Evolutionary conservation across 2,329 filamentous ascomycete genomes (phyloP).

Genomic region (Paraphaeosphaeria sporulosa): DNA sequence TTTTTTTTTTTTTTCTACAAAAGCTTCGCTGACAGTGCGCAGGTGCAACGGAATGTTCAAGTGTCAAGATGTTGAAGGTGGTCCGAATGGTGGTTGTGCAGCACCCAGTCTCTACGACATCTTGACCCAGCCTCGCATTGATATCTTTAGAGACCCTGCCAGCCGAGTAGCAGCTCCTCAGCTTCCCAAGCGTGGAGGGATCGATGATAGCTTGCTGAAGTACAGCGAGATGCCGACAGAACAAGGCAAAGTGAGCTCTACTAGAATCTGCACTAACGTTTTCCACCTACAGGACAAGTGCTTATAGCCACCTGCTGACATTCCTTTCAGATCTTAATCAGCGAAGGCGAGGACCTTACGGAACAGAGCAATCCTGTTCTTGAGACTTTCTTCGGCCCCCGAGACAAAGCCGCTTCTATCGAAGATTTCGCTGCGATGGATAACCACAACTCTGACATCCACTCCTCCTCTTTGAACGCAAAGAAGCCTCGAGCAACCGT

Average conservation of each 20-base stretch:
- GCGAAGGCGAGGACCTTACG: slow-evolving; percentile 2
- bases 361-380: slow-evolving; percentile 2
- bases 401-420: background rate
- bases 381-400: slow-evolving; percentile 1
- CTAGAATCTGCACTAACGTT: too few species aligned
- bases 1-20: too few species aligned
- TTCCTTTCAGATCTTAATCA: background rate
- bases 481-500: too few species aligned
- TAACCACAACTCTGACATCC: too few species aligned
- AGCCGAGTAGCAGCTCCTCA: background rate
- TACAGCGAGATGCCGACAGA: background rate
- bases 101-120: background rate
- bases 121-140: background rate
- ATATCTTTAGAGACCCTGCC: background rate
- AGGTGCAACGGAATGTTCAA: slow-evolving; percentile 6
- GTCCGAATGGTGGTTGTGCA: slow-evolving; percentile 10
- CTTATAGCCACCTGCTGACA: background rate
- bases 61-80: background rate
- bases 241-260: background rate
- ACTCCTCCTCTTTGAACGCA: too few species aligned
- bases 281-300: background rate
- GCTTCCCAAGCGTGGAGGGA: background rate
- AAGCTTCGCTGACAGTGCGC: background rate
- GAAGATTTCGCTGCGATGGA: background rate
- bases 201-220: background rate